Evolutionary conservation across 345 rosid species (phyloP).

Genomic region (Eucalyptus leucophloia): DNA sequence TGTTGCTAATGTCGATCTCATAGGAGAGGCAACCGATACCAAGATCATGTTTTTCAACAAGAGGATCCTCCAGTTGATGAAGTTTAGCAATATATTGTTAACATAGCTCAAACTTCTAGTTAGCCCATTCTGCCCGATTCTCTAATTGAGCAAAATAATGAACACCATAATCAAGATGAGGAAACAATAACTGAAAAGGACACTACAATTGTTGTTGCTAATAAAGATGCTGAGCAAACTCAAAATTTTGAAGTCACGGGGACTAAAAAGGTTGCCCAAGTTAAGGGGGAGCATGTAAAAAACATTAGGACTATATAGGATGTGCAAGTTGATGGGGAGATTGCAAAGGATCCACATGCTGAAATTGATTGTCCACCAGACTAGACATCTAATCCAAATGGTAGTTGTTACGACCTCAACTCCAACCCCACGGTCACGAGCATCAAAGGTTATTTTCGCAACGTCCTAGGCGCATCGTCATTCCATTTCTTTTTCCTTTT

Average conservation of each 20-base stretch:
- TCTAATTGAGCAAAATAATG: neutral
- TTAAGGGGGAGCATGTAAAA: neutral
- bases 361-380: too few species aligned
- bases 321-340: too few species aligned
- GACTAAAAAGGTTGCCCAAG: neutral
- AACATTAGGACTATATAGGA: neutral
- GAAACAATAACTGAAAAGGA: too few species aligned
- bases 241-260: neutral
- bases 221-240: too few species aligned
- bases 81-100: neutral
- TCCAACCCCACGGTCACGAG: too few species aligned
- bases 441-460: too few species aligned
- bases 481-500: too few species aligned
- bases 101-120: neutral
- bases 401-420: too few species aligned
- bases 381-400: too few species aligned
- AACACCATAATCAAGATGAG: neutral
- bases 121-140: neutral
- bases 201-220: too few species aligned
- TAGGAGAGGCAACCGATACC: neutral
- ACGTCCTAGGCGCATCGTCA: accelerated
- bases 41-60: neutral
- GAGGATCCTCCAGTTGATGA: neutral
- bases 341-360: too few species aligned
- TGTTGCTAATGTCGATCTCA: neutral